These are phyloP conservation scores for Alectoria sarmentosa DNA, from an alignment of 495 filamentous ascomycete species.

Conservation along the genomic window DNA sequence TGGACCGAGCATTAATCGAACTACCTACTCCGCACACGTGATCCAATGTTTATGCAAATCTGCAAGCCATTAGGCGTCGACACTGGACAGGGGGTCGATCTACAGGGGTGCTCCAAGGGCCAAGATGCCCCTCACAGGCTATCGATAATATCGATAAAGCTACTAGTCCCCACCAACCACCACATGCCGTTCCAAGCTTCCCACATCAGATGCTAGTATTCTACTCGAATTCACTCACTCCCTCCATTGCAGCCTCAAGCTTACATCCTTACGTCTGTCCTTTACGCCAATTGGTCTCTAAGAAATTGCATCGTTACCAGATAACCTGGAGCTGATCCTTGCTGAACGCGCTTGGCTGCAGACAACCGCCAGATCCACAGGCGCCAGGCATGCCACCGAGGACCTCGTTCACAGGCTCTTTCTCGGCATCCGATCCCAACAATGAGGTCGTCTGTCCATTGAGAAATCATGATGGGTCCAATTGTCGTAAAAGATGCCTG, in stretches of 20 bases:
- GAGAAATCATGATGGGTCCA: slow-evolving; percentile 92
- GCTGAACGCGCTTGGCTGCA: slow-evolving; percentile 14
- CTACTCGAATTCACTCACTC: slow-evolving; percentile 1
- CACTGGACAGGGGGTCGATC: not conserved
- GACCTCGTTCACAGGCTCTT: slow-evolving; percentile 80
- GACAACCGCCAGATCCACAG: slow-evolving; percentile 13
- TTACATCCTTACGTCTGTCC: slow-evolving; percentile 11
- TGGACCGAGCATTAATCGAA: no score
- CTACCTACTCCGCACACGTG: not conserved
- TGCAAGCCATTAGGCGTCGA: not conserved
- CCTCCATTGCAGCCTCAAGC: slow-evolving; percentile 7
- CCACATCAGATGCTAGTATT: slow-evolving; percentile 1
- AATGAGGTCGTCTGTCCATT: slow-evolving; percentile 97
- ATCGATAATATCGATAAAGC: slow-evolving; percentile 4
- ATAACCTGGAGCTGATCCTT: not conserved
- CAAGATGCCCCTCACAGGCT: slow-evolving; percentile 5
- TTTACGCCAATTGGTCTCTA: slow-evolving; percentile 14
- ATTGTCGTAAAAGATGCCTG: slow-evolving; percentile 94
- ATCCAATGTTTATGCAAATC: slow-evolving; percentile 8
- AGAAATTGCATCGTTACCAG: slow-evolving; percentile 6
- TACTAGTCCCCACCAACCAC: slow-evolving; percentile 10
- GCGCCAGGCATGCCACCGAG: slow-evolving; percentile 65
- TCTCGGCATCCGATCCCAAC: slow-evolving; percentile 83
- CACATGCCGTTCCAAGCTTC: slow-evolving; percentile 6
- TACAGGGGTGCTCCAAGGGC: not conserved